A percentile compares a stretch with the other conserved stretches of the same genome.
These are phyloP conservation scores for Styphnolobium japonicum DNA, from an alignment of 306 rosid species.

Conservation along the genomic window DNA sequence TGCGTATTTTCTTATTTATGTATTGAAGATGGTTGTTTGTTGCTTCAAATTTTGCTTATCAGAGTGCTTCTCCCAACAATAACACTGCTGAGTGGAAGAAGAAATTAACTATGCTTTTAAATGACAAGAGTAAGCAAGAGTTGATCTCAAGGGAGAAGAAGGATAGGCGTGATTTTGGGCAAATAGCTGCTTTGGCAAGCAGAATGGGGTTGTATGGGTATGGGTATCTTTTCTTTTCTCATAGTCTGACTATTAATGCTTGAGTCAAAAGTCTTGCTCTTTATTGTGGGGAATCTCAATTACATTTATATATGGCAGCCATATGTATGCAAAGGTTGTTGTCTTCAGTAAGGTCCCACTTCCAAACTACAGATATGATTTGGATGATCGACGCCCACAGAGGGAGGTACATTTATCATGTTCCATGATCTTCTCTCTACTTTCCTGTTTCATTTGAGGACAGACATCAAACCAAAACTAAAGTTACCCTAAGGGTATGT, in stretches of 20 bases:
- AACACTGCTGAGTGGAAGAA: slow-evolving; percentile 50
- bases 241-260: background rate
- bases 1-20: background rate
- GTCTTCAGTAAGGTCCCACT: slow-evolving; percentile 78
- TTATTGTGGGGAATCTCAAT: slow-evolving; percentile 12
- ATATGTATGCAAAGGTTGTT: slow-evolving; percentile 59
- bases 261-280: background rate
- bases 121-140: slow-evolving; percentile 60
- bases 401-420: slow-evolving; percentile 57
- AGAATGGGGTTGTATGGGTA: slow-evolving; percentile 67
- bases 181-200: slow-evolving; percentile 60
- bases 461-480: background rate
- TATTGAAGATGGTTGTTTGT: background rate
- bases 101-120: slow-evolving; percentile 49
- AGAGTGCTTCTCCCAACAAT: slow-evolving; percentile 40
- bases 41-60: slow-evolving; percentile 25
- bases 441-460: slow-evolving; percentile 1
- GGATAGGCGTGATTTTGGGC: slow-evolving; percentile 63
- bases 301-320: slow-evolving; percentile 47
- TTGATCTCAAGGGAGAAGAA: slow-evolving; percentile 75
- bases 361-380: slow-evolving; percentile 82
- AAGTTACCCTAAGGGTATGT: too few relatives aligned
- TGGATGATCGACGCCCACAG: slow-evolving; percentile 74
- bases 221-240: slow-evolving; percentile 36
- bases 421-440: slow-evolving; percentile 9